Evolutionary conservation across 163 green algal species (phyloP).

Genomic region (Scenedesmus sp.): DNA sequence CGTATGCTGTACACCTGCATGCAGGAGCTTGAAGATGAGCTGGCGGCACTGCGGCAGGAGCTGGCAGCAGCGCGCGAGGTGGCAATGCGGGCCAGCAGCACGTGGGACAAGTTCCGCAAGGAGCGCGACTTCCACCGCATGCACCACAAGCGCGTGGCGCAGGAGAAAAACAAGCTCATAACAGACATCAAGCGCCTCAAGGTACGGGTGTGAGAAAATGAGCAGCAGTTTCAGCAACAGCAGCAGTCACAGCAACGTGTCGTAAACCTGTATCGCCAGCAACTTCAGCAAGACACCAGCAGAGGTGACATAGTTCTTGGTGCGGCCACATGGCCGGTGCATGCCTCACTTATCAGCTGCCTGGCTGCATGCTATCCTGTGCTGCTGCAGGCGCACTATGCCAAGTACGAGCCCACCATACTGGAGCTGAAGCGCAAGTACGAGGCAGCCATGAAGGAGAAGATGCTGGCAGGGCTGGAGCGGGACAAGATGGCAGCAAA

Average conservation of each 20-base stretch:
- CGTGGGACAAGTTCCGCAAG: constrained; percentile 92
- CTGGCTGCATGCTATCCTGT: background rate
- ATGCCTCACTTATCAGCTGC: background rate
- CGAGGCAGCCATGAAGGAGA: constrained; percentile 89
- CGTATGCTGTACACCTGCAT: background rate
- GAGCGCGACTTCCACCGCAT: constrained; percentile 92
- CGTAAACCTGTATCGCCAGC: background rate
- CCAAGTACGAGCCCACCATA: constrained; percentile 91
- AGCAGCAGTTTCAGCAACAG: background rate
- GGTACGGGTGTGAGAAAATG: constrained; percentile 12
- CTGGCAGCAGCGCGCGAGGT: constrained; percentile 69
- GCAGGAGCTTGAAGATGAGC: constrained; percentile 79
- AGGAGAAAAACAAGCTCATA: constrained; percentile 93
- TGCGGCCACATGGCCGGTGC: background rate
- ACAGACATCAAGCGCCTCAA: constrained; percentile 85
- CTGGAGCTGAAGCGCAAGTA: constrained; percentile 89
- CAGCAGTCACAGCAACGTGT: background rate
- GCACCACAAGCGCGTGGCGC: constrained; percentile 90
- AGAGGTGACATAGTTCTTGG: background rate
- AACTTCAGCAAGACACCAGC: background rate
- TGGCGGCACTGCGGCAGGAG: constrained; percentile 65
- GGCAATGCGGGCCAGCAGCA: constrained; percentile 71
- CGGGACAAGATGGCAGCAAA: constrained; percentile 77
- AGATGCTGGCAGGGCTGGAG: constrained; percentile 85
- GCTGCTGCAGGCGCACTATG: constrained; percentile 74